Base-by-base conservation (phyloP, 805 yeast species). In the Cyberlindnera bimundalis region DNA sequence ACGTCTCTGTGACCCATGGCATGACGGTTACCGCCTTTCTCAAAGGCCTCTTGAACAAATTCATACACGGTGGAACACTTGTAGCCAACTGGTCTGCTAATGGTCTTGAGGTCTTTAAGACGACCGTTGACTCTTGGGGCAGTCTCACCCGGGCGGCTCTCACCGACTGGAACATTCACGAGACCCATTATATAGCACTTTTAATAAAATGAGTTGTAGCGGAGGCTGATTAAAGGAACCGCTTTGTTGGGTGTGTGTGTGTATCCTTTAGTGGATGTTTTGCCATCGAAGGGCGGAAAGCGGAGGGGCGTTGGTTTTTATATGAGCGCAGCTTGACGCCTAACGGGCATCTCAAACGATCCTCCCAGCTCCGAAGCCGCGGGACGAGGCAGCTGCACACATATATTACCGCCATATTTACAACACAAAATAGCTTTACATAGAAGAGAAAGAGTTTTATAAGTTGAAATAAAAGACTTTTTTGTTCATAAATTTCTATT, bases 1-100 rank as follows among this genome's bases (percentile, higher is more conserved):
- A 84, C 66, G 43, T 81, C 79, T 70, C 99, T 82, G 78, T 84
- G 81, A 35, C 86, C 96, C 72, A 86, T 74, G 27, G 79, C 78
- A 5, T 66, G 65, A 37, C 71, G 65, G 43, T 64, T 58, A 30
- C 81, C 82, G 55, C 78, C 74, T 54, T 71, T 70, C 38, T 67
- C 65, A 36, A 79, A 78, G 50, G 82, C 75, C 61, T 82, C 90
- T 38, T 70, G 61, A 43, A 83, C 65, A 49, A 71, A 80, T 47
- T 87, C 95, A 49, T 79, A 84, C 17, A 88, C 70, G 5, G 91
- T 85, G 39, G 72, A 67, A 45, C 85, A 78, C 39, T 76, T 76
- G 45, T 74, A 71, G 45, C 79, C 86, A 14, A 55, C 48, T 6
- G 98, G 98, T 55, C 79, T 73, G 6, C 61, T 62, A 33, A 83